These are phyloP conservation scores for Hyaloperonospora brassicae DNA, from an alignment of 352 stramenopile genomes.

Conservation along the genomic window DNA sequence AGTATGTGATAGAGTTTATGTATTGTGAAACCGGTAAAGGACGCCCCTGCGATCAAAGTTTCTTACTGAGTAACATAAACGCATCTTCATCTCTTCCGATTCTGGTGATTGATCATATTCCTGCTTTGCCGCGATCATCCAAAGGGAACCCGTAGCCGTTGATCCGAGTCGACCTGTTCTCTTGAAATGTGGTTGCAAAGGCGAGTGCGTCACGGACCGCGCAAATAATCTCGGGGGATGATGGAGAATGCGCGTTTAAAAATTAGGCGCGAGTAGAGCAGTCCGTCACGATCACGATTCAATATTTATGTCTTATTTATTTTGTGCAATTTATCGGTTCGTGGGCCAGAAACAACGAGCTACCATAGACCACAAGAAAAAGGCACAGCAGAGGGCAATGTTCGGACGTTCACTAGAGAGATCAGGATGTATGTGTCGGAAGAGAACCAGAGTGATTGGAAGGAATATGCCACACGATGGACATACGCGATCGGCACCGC, in stretches of 20 bases:
- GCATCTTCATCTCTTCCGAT: not conserved
- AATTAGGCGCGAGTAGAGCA: too few relatives aligned
- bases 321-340: not conserved
- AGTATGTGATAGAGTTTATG: not conserved
- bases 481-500: conserved; percentile 21
- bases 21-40: not conserved
- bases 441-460: conserved; percentile 16
- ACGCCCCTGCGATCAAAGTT: not conserved
- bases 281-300: too few relatives aligned
- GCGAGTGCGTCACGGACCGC: too few relatives aligned
- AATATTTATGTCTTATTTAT: not conserved
- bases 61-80: not conserved
- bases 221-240: too few relatives aligned
- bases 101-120: not conserved
- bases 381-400: not conserved
- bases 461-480: conserved; percentile 21
- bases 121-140: not conserved
- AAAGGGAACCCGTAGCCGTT: not conserved
- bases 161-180: too few relatives aligned
- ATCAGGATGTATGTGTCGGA: conserved; percentile 8
- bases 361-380: conserved; percentile 2
- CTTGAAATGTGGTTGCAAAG: too few relatives aligned
- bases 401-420: conserved; percentile 10
- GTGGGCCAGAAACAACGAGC: not conserved
- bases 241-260: too few relatives aligned